Conservation (phyloP, 2,329 filamentous ascomycete species). For the Cercospora berteroae region DNA sequence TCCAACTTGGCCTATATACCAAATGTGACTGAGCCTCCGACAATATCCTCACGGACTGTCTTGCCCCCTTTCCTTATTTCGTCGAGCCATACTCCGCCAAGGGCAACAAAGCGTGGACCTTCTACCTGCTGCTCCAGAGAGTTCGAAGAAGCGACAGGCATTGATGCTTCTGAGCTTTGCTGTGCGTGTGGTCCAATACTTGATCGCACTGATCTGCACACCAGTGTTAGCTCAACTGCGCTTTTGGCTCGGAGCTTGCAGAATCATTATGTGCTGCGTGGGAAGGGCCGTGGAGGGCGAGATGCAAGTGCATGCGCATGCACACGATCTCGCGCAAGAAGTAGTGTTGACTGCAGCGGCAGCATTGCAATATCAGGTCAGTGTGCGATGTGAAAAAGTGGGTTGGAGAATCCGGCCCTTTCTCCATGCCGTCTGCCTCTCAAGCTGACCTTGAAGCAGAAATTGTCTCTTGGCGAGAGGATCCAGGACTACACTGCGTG, state of each 20-base stretch:
- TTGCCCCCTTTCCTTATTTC: conserved; percentile 27
- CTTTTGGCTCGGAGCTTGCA: background rate
- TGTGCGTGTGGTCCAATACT: background rate
- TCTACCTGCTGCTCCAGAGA: background rate
- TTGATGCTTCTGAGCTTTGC: background rate
- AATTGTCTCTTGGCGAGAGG: background rate
- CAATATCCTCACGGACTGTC: conserved; percentile 19
- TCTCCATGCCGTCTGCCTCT: background rate
- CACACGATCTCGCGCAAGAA: background rate
- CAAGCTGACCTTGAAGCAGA: background rate
- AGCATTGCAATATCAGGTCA: background rate
- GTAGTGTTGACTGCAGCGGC: background rate
- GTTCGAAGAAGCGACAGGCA: background rate
- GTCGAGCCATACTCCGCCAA: conserved; percentile 35
- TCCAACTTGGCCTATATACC: conserved; percentile 6
- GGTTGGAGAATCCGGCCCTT: background rate
- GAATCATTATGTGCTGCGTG: background rate
- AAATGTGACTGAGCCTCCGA: conserved; percentile 31
- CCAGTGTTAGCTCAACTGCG: background rate
- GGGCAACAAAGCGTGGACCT: conserved; percentile 15
- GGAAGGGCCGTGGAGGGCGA: background rate
- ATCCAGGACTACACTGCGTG: background rate
- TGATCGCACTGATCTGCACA: background rate
- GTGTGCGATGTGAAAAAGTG: background rate
- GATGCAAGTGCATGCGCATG: background rate